These are phyloP conservation scores for Anaeramoeba ignava DNA, from an alignment of 78 protist species.

Conservation along the genomic window DNA sequence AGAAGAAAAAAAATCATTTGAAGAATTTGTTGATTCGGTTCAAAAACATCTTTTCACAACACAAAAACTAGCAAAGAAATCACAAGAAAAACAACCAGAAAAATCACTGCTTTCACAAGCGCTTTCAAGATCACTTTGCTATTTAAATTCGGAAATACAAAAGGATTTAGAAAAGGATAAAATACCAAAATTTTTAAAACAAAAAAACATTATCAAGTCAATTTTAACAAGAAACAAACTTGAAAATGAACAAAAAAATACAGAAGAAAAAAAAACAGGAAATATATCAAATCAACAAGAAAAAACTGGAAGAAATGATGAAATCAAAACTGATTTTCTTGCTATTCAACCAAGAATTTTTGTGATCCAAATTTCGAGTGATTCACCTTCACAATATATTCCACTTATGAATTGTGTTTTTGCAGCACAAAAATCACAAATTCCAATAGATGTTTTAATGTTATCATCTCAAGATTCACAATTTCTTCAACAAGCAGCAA, in stretches of 20 bases:
- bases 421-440: not conserved
- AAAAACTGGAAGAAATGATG: not conserved
- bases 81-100: not conserved
- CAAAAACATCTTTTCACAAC: not conserved
- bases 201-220: not conserved
- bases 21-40: not conserved
- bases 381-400: not conserved
- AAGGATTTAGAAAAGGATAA: too few relatives aligned
- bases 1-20: not conserved
- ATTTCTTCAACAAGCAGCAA: not conserved
- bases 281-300: not conserved
- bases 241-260: not conserved
- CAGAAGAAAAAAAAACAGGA: not conserved
- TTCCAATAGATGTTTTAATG: not conserved
- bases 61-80: not conserved
- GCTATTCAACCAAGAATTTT: not conserved
- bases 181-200: not conserved
- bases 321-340: not conserved
- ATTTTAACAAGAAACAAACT: not conserved
- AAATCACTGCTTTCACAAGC: not conserved
- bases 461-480: not conserved
- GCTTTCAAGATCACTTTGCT: not conserved
- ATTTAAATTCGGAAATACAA: not conserved
- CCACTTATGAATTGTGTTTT: not conserved
- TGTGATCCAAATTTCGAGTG: not conserved